Base-by-base conservation (phyloP, 2,329 filamentous ascomycete genomes). In the Clarireedia monteithiana region DNA sequence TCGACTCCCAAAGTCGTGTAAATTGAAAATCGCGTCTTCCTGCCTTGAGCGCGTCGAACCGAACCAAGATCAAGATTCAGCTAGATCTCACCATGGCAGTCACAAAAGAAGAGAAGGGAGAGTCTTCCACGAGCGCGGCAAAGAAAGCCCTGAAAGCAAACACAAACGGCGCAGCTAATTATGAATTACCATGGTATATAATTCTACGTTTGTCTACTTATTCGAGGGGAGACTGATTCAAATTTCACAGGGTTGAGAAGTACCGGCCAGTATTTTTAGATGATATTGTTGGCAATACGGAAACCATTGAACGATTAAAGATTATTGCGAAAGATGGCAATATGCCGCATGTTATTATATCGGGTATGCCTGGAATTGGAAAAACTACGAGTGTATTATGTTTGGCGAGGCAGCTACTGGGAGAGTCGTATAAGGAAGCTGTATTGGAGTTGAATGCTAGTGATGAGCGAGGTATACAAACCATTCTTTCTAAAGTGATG, bases 341-440 rank as follows among this genome's bases (percentile, higher is more conserved):
- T 74, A 96, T 99, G 91, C 94, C 94, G 2, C 94, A 99, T 74
- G 84, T 99, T 68, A 97, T 99, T 73, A 97, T 99, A 67, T 96
- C 90, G n/a, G 94, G 94, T 58, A 97, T 96, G 91, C 94, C 94
- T 20, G 94, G 94, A 68, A 99, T 97, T 68, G 94, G 94, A 72
- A 99, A 99, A 77, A 99, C 94, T 4, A 97, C 94, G 0, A 96
- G 91, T 55, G 86, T 99, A 55, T 77, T 97, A 59, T 97, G 94
- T 70, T 82, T 99, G 48, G 94, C 94, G 17, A 83, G 92, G 58
- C 92, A 97, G 70, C 75, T 99, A 58, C 78, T 99, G 2, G 94
- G 94, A 7, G 88, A 95, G 68, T 81, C 89, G 30, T 99, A 97
- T 78, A 97, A 96, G 73, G 94, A 99, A 76, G 94, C 94, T 0